Conservation (phyloP, 495 filamentous ascomycete genomes). For the Aspergillus homomorphus region DNA sequence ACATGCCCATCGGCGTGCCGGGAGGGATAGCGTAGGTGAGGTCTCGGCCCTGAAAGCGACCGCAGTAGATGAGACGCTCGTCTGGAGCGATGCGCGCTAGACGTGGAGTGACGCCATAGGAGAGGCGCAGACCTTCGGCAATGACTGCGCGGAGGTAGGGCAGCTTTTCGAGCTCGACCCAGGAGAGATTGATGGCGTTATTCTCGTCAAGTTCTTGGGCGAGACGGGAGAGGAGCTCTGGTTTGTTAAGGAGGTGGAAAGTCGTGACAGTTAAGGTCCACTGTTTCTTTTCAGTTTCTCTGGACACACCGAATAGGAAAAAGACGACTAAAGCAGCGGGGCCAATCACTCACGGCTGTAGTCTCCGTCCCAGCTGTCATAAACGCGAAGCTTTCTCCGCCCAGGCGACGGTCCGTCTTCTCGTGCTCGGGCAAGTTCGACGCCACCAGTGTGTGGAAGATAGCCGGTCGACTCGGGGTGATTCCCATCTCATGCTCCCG, state of each 20-base stretch:
- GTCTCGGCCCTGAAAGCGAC: neutral
- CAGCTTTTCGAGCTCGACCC: slow-evolving; percentile 2
- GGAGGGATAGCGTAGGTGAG: slow-evolving; percentile 8
- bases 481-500: neutral
- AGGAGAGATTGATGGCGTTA: neutral
- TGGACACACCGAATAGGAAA: too few species aligned
- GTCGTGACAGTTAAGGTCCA: neutral
- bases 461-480: neutral
- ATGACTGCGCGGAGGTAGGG: slow-evolving; percentile 2
- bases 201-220: neutral
- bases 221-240: neutral
- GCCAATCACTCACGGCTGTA: neutral
- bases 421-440: neutral
- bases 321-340: too few species aligned
- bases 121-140: neutral
- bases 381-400: neutral
- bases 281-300: neutral
- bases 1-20: slow-evolving; percentile 18
- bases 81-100: neutral
- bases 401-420: neutral
- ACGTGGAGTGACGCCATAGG: neutral
- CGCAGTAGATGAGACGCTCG: neutral
- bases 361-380: neutral
- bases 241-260: slow-evolving; percentile 3
- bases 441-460: neutral